Evolutionary conservation across 2,329 filamentous ascomycete genomes (phyloP), one percentile per base, ranked within the genome.

Genomic region (Hypoxylon sp.): DNA sequence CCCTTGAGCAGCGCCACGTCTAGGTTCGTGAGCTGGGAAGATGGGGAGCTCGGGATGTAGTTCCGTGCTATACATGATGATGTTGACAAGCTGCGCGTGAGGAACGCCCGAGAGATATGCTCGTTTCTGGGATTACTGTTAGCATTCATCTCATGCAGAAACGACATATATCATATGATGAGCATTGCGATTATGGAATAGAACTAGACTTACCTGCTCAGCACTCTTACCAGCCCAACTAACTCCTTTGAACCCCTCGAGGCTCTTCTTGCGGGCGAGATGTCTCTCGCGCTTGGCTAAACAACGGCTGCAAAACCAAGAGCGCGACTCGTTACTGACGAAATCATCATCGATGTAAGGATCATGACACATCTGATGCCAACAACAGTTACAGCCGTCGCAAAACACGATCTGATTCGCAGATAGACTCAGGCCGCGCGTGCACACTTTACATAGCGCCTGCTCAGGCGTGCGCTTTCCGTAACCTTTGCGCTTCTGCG

Each of bases 361-460:
- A 65, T 92, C 87, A 78, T 97, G 93, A 75, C 93, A 97, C 74
- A 89, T 88, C 78, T 94, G 92, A 79, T 97, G 93, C 87, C 93
- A 97, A 46, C 90, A 88, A 31, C 85, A 84, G 77, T 93, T 92
- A 82, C 93, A 97, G 14, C 90, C 90, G 79, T 95, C 92, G 81
- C 93, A 97, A 79, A 94, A 94, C 2, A 96, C 92, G 77, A 97
- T 94, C 80, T 90, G 88, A 80, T 96, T 96, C 73, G 83, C 88
- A n/a, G 84, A 78, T 2, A 91, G 90, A 74, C 91, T 93, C 71
- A 91, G 87, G 9, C 91, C 90, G 71, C 93, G 85, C 59, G 90
- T 86, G 80, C 93, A 97, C 70, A 88, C 86, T 73, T 90, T 90
- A 82, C 93, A 96, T 33, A 92, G 84, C 13, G 85, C 85, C 67